Evolutionary conservation across 768 basidiomycete genomes (phyloP).

Genomic region (Trametes maxima): DNA sequence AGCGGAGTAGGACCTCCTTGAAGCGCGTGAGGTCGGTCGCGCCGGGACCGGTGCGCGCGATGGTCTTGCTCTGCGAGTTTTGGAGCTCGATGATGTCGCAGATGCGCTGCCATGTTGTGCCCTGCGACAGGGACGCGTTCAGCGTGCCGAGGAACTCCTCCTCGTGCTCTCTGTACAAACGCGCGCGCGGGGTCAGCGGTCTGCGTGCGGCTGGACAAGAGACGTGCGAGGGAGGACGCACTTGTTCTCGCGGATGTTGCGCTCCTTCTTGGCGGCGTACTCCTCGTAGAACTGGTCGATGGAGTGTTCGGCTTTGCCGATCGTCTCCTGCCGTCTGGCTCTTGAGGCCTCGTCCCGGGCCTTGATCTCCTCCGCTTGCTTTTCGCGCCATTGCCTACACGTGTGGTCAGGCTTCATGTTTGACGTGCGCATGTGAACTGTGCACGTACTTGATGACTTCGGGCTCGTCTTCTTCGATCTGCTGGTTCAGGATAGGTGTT

Average conservation of each 20-base stretch:
- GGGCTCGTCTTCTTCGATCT: constrained; percentile 77
- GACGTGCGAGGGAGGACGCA: constrained; percentile 40
- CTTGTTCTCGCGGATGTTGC: constrained; percentile 95
- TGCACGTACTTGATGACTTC: constrained; percentile 78
- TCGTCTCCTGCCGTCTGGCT: constrained; percentile 77
- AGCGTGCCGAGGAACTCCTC: constrained; percentile 74
- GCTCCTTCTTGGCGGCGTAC: constrained; percentile 87
- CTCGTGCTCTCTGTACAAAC: constrained; percentile 74
- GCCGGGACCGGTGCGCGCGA: constrained; percentile 81
- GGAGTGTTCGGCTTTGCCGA: constrained; percentile 78
- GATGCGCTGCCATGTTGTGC: constrained; percentile 97
- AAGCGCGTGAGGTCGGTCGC: constrained; percentile 89
- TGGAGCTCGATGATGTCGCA: constrained; percentile 83
- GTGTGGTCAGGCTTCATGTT: neutral
- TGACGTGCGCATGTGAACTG: neutral
- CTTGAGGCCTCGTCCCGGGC: constrained; percentile 81
- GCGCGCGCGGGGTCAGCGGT: neutral
- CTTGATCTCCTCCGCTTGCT: constrained; percentile 81
- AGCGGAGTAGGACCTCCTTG: constrained; percentile 88
- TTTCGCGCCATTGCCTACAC: constrained; percentile 84
- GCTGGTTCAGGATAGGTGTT: constrained; percentile 73
- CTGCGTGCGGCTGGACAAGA: no score
- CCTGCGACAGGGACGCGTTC: constrained; percentile 75
- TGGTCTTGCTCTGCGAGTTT: constrained; percentile 97
- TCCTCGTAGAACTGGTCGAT: constrained; percentile 92